Evolutionary conservation across 345 rosid genomes (phyloP).

Genomic region (Linum tenue): DNA sequence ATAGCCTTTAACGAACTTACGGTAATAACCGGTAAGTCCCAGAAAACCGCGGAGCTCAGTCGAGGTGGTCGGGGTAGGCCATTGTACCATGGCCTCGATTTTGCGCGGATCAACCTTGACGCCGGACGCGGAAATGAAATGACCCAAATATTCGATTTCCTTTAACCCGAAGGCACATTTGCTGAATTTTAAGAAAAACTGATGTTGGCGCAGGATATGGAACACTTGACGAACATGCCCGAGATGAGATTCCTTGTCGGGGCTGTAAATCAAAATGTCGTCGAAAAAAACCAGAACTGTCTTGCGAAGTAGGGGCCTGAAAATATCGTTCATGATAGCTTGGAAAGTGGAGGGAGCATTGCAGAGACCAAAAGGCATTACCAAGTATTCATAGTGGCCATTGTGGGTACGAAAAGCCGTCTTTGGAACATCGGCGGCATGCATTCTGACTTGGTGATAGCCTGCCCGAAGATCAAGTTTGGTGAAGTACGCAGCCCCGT

Average conservation of each 20-base stretch:
- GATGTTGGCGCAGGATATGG: background rate
- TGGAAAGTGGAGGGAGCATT: slow-evolving; percentile 6
- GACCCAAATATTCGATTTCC: background rate
- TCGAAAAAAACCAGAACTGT: background rate
- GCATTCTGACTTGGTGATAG: background rate
- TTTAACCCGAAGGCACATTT: background rate
- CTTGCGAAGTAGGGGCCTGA: background rate
- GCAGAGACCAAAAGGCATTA: slow-evolving; percentile 1
- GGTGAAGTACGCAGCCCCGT: background rate
- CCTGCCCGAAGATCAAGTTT: background rate
- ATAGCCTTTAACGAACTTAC: background rate
- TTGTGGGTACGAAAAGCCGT: background rate
- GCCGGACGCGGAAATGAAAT: background rate
- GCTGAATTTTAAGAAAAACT: background rate
- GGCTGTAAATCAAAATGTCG: background rate
- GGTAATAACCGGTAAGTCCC: background rate
- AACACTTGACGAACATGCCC: background rate
- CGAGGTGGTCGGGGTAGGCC: background rate
- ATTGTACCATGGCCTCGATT: background rate
- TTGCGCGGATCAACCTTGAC: background rate
- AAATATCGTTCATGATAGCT: slow-evolving; percentile 3
- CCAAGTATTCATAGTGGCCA: background rate
- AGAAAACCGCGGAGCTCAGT: background rate
- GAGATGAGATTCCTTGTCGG: background rate
- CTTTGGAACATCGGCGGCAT: background rate